Evolutionary conservation across 345 rosid genomes (phyloP).

Genomic region (Sonneratia caseolaris): DNA sequence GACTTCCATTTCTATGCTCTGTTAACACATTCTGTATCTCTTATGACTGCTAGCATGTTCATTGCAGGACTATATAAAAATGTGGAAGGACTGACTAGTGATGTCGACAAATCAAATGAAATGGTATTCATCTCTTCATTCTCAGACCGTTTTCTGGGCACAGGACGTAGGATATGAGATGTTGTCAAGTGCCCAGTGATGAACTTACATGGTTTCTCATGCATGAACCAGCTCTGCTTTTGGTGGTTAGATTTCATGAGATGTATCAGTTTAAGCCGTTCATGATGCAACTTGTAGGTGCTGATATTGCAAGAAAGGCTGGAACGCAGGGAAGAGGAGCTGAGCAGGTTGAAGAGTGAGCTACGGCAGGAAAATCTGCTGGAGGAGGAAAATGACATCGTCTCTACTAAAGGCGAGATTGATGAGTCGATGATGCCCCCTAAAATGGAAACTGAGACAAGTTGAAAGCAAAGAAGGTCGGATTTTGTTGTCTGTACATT

Average conservation of each 20-base stretch:
- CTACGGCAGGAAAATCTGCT: conserved; percentile 16
- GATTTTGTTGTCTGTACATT: conserved; percentile 2
- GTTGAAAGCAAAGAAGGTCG: neutral
- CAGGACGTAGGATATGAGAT: neutral
- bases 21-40: neutral
- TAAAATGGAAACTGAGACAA: conserved; percentile 2
- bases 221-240: neutral
- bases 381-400: conserved; percentile 24
- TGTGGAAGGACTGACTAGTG: conserved; percentile 65
- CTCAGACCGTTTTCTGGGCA: neutral
- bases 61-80: conserved; percentile 53
- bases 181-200: neutral
- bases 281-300: conserved; percentile 30
- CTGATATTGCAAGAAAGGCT: conserved; percentile 59
- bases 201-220: neutral
- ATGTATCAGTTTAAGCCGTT: neutral
- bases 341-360: conserved; percentile 36
- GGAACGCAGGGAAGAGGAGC: conserved; percentile 52
- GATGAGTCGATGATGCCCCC: conserved; percentile 14
- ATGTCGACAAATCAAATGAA: conserved; percentile 85
- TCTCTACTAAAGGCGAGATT: conserved; percentile 15
- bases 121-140: conserved; percentile 35
- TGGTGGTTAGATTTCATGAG: neutral
- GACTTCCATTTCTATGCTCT: neutral
- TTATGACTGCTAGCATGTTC: neutral